A percentile compares a stretch with the other conserved stretches of the same genome.
These are phyloP conservation scores for Saccharomyces pastorianus DNA, from an alignment of 1,139 yeast species.

Conservation along the genomic window DNA sequence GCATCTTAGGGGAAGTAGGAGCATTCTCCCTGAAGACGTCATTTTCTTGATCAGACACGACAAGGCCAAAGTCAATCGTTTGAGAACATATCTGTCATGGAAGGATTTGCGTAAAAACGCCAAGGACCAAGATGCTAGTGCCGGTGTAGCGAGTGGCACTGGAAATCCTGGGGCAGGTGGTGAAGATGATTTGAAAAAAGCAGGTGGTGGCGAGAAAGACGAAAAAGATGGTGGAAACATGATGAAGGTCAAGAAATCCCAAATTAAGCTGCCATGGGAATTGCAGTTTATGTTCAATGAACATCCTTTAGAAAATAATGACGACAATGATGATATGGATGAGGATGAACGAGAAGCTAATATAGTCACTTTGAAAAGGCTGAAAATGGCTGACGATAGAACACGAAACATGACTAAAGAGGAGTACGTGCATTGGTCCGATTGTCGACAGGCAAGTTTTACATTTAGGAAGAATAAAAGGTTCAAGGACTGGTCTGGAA, in stretches of 20 bases:
- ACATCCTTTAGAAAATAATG: slow-evolving; percentile 78
- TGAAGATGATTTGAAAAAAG: slow-evolving; percentile 36
- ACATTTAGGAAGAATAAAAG: slow-evolving; percentile 89
- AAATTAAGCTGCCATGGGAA: slow-evolving; percentile 91
- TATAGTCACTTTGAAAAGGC: slow-evolving; percentile 73
- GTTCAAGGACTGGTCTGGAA: slow-evolving; percentile 94
- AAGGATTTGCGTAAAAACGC: slow-evolving; percentile 96
- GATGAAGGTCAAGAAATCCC: slow-evolving; percentile 66
- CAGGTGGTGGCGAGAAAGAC: slow-evolving; percentile 33
- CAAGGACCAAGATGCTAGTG: slow-evolving; percentile 84
- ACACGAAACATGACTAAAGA: slow-evolving; percentile 91
- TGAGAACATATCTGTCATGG: slow-evolving; percentile 90
- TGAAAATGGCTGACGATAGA: slow-evolving; percentile 90
- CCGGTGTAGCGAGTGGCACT: slow-evolving; percentile 47
- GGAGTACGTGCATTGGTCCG: slow-evolving; percentile 98
- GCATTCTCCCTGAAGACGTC: slow-evolving; percentile 86
- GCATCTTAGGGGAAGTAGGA: slow-evolving; percentile 68
- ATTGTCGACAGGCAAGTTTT: slow-evolving; percentile 94
- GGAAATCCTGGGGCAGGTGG: slow-evolving; percentile 37
- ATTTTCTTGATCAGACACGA: slow-evolving; percentile 89
- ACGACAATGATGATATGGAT: slow-evolving; percentile 57
- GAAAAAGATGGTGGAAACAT: slow-evolving; percentile 47
- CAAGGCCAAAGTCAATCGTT: slow-evolving; percentile 84
- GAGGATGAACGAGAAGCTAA: slow-evolving; percentile 89
- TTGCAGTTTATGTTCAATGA: slow-evolving; percentile 87